Base-by-base conservation (phyloP, 345 rosid genomes). In the Rhodamnia argentea region DNA sequence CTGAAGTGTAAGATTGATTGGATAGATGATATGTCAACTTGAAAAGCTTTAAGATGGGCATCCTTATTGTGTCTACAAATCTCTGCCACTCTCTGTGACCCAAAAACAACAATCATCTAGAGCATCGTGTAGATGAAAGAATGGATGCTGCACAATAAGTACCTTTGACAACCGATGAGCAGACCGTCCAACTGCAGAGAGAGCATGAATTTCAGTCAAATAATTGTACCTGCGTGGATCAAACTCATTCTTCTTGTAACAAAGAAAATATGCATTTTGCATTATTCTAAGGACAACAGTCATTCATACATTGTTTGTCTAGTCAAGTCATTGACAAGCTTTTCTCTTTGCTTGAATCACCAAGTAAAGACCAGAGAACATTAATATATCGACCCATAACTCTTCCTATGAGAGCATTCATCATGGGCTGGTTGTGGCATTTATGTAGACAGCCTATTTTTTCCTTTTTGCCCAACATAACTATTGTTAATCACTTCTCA, bases 181-280 rank as follows among this genome's bases (percentile, higher is more conserved):
- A 47, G 98, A 93, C 82, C 96, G 91, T 57, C 96, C 99, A 90
- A 89, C 99, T 96, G 92, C 93, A 92, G 75, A 90, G 82, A 83
- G 56, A 89, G 87, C 50, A 88, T 81, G 75, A 88, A 84, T 62
- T 86, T 88, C 85, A 87, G 89, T 50, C 7, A 27, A 51, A 5
- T 32, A 27, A 86, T 52, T 82, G 29, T 82, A 55, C 53, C 57
- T 44, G 86, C 47, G 29, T 29, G 27, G 53, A 70, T 50, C 37
- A 56, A 40, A 12, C 29, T 81, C 62, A 54, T 54, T 13, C 83
- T 82, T 54, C 60, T 42, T 55, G 42, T 4, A 62, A 55, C 52
- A 10, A 55, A 52, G 60, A 76, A 50, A 52, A 40, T 6, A 54
- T 52, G 54, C 83, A 22, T 16, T 29, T 64, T 24, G 57, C 75